These are phyloP conservation scores for Geosiphon pyriformis DNA, from an alignment of 192 early-diverging fungal species.

Conservation along the genomic window DNA sequence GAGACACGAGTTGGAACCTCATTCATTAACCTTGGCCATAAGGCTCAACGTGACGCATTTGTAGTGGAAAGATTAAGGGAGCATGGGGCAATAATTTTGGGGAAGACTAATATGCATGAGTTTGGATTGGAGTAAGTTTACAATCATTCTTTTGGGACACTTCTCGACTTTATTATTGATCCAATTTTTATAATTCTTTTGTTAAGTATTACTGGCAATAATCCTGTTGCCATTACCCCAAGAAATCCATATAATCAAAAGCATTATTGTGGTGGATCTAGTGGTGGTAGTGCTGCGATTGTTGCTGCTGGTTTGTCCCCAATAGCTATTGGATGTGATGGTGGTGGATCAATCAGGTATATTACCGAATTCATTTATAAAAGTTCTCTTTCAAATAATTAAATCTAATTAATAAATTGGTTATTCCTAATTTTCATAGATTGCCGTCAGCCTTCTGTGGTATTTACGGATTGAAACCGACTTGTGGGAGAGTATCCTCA, in stretches of 20 bases:
- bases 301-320: slow-evolving; percentile 63
- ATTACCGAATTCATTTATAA: too few relatives aligned
- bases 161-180: background rate
- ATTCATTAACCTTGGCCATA: slow-evolving; percentile 49
- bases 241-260: slow-evolving; percentile 56
- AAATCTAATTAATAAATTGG: background rate
- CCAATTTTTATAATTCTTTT: slow-evolving; percentile 28
- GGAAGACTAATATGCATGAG: slow-evolving; percentile 72
- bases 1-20: slow-evolving; percentile 53
- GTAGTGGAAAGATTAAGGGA: slow-evolving; percentile 44
- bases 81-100: slow-evolving; percentile 60
- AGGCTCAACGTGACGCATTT: slow-evolving; percentile 44
- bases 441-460: slow-evolving; percentile 69
- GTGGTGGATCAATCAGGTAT: slow-evolving; percentile 59
- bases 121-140: slow-evolving; percentile 46
- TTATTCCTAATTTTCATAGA: slow-evolving; percentile 24
- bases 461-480: slow-evolving; percentile 71
- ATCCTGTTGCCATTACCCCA: slow-evolving; percentile 53
- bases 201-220: slow-evolving; percentile 60
- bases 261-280: slow-evolving; percentile 65
- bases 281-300: slow-evolving; percentile 57
- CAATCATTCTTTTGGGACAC: background rate
- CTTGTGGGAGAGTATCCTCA: slow-evolving; percentile 56
- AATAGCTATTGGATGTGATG: slow-evolving; percentile 66
- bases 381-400: background rate